phyloP scores from a whole-genome alignment of 108 stramenopile species.

The Nitzschia inconspicua region DNA sequence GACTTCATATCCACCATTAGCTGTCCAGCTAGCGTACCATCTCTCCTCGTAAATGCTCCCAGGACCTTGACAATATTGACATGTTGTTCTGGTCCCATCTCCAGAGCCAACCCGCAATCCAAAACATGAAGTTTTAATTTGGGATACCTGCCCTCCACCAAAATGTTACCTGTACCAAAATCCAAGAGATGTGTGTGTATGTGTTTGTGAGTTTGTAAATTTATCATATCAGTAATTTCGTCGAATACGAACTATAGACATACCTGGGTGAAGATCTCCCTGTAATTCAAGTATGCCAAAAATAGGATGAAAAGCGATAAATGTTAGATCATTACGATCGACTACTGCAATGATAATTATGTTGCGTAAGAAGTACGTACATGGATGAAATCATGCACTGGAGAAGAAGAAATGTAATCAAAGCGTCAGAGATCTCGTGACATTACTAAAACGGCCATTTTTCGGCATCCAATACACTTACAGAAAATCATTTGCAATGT shows the following conservation, averaged over 20 bases:
- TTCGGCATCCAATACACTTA: neutral
- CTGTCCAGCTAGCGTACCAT: slow-evolving; percentile 73
- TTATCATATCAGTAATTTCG: too few species aligned
- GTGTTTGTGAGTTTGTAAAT: too few species aligned
- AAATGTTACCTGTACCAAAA: slow-evolving; percentile 56
- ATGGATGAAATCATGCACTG: slow-evolving; percentile 49
- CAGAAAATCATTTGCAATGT: slow-evolving; percentile 92
- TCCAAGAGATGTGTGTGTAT: too few species aligned
- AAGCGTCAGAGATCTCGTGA: neutral
- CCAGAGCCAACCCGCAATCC: slow-evolving; percentile 85
- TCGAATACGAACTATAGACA: too few species aligned
- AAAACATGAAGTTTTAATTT: slow-evolving; percentile 62
- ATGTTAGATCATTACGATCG: slow-evolving; percentile 18
- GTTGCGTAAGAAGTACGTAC: neutral
- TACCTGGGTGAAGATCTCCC: slow-evolving; percentile 85
- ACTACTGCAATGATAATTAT: slow-evolving; percentile 9
- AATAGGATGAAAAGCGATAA: slow-evolving; percentile 2
- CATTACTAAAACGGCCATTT: too few species aligned
- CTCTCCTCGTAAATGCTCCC: slow-evolving; percentile 79
- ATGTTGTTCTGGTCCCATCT: slow-evolving; percentile 82
- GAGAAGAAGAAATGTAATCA: neutral
- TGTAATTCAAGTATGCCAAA: too few species aligned
- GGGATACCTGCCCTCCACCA: slow-evolving; percentile 59
- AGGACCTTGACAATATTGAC: slow-evolving; percentile 77
- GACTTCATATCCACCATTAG: slow-evolving; percentile 79